Evolutionary conservation across 179 eudicot genomes (phyloP), one percentile per base, ranked within the genome.

Genomic region (Silene noctiflora): DNA sequence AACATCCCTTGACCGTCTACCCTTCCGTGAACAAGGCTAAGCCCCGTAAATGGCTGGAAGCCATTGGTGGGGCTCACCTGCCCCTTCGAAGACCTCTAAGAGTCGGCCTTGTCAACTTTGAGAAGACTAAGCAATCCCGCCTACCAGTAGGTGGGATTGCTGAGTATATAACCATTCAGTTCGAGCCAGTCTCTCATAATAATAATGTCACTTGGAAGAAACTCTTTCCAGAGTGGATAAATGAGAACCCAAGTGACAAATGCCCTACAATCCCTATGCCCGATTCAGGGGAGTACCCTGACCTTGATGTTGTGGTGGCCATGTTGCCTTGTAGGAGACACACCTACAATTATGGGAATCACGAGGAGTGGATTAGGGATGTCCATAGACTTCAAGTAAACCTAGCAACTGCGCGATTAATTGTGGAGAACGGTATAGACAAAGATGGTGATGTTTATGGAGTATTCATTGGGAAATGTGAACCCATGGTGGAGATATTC

Each of bases 241-340:
- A 88, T 4, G 93, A 89, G 77, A 58, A 4, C 0, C 71, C 84
- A 17, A 3, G 55, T 20, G 82, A 48, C 13, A 78, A 69, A 16
- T 92, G 97, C 69, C 96, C 92, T 0, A 42, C 71, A 5, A 82
- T 92, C 19, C 92, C 97, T 19, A 87, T 92, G 91, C 89, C 94
- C 0, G 33, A 71, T 22, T 78, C 80, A 29, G 81, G 81, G 25
- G 72, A 77, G 17, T 88, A 84, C 69, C 16, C 16, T 2, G 84
- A 81, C 10, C 75, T 88, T 3, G 87, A 91, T 21, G 83, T 87
- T 22, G 86, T 92, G 44, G 85, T 88, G 14, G 91, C 94, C 3
- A 71, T 76, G 33, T 80, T 91, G 68, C 89, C 92, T 1, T 87
- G 89, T 53, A 58, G 75, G n/a, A 0, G 25, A 21, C 29, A 20